Evolutionary conservation across 192 early-diverging fungal species (phyloP).

Genomic region (Pilaira anomala): DNA sequence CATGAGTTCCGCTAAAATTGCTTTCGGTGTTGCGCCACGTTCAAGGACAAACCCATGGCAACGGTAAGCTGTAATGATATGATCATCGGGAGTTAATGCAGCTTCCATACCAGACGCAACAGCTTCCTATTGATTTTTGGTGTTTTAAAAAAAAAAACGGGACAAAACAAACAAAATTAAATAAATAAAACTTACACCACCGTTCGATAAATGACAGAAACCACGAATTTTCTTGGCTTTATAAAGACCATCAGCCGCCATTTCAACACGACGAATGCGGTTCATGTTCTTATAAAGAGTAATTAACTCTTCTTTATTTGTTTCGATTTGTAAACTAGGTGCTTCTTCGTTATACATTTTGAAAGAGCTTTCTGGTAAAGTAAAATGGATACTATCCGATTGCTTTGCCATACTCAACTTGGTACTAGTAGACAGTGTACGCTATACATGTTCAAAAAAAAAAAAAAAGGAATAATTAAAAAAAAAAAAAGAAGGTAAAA

Average conservation of each 20-base stretch:
- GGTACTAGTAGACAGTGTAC: conserved; percentile 36
- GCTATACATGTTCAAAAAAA: conserved; percentile 13
- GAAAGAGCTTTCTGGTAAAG: conserved; percentile 70
- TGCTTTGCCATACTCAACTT: conserved; percentile 4
- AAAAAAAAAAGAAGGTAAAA: not conserved
- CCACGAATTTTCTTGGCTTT: conserved; percentile 96
- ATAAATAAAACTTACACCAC: conserved; percentile 62
- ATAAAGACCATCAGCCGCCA: conserved; percentile 91
- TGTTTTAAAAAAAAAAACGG: not conserved
- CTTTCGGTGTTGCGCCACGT: conserved; percentile 67
- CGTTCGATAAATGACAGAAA: conserved; percentile 98
- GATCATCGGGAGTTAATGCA: conserved; percentile 86
- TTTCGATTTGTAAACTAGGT: conserved; percentile 59
- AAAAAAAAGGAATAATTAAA: not conserved
- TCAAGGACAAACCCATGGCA: conserved; percentile 95
- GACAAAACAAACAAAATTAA: not conserved
- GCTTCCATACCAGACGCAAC: conserved; percentile 90
- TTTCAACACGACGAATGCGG: conserved; percentile 87
- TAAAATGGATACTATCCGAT: conserved; percentile 57
- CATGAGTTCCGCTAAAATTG: conserved; percentile 77
- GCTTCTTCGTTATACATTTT: conserved; percentile 81
- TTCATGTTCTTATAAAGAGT: conserved; percentile 87
- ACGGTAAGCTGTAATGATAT: conserved; percentile 96
- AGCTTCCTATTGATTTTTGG: conserved; percentile 59
- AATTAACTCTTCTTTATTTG: conserved; percentile 72